Conservation (phyloP, 2,329 filamentous ascomycete genomes). For the Talaromyces sp. region DNA sequence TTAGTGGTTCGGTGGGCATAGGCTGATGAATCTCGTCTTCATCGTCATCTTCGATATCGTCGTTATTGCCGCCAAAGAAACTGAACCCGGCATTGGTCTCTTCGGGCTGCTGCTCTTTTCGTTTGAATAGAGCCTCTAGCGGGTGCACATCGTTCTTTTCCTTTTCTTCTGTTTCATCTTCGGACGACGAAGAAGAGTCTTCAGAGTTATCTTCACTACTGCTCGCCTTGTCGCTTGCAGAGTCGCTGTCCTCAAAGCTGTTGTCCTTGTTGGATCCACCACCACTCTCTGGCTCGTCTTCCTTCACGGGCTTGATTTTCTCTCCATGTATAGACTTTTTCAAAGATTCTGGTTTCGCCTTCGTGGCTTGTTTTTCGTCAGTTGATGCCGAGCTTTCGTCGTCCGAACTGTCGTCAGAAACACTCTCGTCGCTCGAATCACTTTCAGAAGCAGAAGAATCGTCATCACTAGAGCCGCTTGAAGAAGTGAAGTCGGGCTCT, state of each 20-base stretch:
- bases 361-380: neutral
- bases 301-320: conserved; percentile 22
- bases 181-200: conserved; percentile 22
- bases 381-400: neutral
- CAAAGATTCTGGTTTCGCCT: neutral
- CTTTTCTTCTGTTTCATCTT: conserved; percentile 29
- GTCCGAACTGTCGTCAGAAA: neutral
- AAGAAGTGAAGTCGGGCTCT: conserved; percentile 31
- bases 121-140: conserved; percentile 88
- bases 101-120: conserved; percentile 33
- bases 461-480: conserved; percentile 22
- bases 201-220: conserved; percentile 13
- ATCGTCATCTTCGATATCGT: conserved; percentile 37
- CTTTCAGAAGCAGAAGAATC: neutral
- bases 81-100: conserved; percentile 61
- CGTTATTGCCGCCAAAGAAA: conserved; percentile 60
- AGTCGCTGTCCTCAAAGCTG: neutral
- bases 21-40: conserved; percentile 43
- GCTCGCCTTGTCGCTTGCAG: conserved; percentile 1
- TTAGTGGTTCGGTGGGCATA: conserved; percentile 55
- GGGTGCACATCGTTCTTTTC: conserved; percentile 65
- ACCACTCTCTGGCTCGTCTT: neutral
- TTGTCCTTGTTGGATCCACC: neutral
- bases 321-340: conserved; percentile 15
- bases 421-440: neutral